These are phyloP conservation scores for Cryoendolithus antarcticus DNA, from an alignment of 2,329 filamentous ascomycete genomes.

Conservation along the genomic window DNA sequence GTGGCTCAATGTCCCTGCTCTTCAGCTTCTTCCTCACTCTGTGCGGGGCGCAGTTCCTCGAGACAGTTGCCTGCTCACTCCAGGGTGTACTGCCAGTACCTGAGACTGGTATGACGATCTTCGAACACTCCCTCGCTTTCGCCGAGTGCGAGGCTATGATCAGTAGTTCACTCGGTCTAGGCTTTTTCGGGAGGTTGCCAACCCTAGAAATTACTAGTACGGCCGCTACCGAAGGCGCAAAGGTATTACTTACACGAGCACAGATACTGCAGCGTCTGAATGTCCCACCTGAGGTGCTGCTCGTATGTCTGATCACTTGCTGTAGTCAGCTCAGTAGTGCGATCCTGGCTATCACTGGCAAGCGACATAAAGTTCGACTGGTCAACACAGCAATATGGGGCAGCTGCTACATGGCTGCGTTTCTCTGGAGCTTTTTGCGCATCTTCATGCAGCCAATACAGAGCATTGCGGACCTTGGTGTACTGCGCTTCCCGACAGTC, in stretches of 20 bases:
- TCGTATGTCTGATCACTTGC: constrained; percentile 77
- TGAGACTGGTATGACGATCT: constrained; percentile 91
- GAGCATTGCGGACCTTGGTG: constrained; percentile 51
- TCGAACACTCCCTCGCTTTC: constrained; percentile 92
- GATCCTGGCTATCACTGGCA: constrained; percentile 63
- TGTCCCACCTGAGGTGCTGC: constrained; percentile 74
- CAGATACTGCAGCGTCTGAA: constrained; percentile 67
- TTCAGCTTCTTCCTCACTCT: constrained; percentile 64
- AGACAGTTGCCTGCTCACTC: constrained; percentile 76
- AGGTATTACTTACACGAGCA: constrained; percentile 16
- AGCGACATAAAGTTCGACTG: constrained; percentile 69
- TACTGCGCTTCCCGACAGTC: constrained; percentile 82
- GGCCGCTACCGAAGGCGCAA: constrained; percentile 10
- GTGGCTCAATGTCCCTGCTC: constrained; percentile 68
- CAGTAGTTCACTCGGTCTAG: constrained; percentile 64
- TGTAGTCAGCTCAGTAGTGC: constrained; percentile 84
- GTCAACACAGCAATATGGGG: constrained; percentile 84
- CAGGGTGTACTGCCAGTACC: constrained; percentile 69
- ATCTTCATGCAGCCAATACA: constrained; percentile 32
- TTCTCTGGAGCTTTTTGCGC: constrained; percentile 59
- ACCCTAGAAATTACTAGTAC: constrained; percentile 28
- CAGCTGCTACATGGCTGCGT: constrained; percentile 74
- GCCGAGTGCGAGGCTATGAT: constrained; percentile 88
- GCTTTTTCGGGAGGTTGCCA: constrained; percentile 46
- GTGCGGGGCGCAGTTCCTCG: constrained; percentile 69